phyloP scores from a whole-genome alignment of 306 rosid species.

The Ormosia semicastrata region DNA sequence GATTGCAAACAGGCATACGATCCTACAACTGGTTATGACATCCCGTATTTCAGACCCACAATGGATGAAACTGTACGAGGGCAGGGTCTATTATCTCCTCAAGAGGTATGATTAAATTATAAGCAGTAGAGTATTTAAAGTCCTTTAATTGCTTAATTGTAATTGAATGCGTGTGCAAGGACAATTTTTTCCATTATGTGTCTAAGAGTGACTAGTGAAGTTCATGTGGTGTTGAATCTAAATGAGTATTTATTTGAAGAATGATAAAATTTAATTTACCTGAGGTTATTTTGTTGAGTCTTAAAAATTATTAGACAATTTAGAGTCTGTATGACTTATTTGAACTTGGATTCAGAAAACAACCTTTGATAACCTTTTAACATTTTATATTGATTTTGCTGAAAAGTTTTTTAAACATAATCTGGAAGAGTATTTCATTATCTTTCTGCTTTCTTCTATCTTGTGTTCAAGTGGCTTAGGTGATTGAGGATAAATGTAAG shows the following conservation, averaged over 20 bases:
- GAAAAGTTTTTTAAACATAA: background rate
- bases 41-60: conserved; percentile 79
- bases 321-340: background rate
- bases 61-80: conserved; percentile 71
- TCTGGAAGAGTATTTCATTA: background rate
- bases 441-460: background rate
- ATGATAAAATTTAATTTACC: background rate
- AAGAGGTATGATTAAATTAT: conserved; percentile 57
- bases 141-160: conserved; percentile 15
- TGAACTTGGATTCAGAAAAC: background rate
- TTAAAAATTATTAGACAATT: background rate
- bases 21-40: conserved; percentile 72
- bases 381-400: background rate
- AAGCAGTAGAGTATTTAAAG: background rate
- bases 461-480: no score
- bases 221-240: background rate
- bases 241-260: background rate
- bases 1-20: conserved; percentile 75
- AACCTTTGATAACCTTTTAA: background rate
- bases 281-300: background rate
- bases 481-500: background rate
- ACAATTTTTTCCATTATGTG: background rate
- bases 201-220: background rate
- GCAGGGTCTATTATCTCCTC: conserved; percentile 66
- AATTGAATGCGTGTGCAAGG: background rate